Conservation (phyloP, 2,329 filamentous ascomycete genomes). For the Thielaviopsis euricoi region DNA sequence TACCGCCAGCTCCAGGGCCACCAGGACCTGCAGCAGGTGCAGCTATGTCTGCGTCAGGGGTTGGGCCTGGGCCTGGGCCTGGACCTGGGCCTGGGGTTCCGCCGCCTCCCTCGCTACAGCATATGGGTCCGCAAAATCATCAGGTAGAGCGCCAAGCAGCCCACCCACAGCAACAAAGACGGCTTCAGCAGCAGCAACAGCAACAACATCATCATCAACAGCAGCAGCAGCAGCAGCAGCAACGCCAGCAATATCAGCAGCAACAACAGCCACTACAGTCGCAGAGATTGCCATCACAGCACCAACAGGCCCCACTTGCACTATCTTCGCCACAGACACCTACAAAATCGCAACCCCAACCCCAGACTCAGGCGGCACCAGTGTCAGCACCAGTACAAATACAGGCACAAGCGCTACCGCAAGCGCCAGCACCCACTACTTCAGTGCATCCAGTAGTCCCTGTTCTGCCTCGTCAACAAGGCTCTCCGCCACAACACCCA, state of each 20-base stretch:
- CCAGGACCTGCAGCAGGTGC: not conserved
- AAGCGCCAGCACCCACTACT: constrained; percentile 7
- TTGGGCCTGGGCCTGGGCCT: not conserved
- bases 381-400: constrained; percentile 9
- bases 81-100: not conserved
- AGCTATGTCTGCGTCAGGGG: not conserved
- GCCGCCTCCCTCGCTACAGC: not conserved
- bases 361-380: constrained; percentile 13
- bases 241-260: not conserved
- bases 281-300: constrained; percentile 14
- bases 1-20: not conserved
- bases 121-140: not conserved
- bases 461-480: constrained; percentile 17
- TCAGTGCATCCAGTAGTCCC: constrained; percentile 12
- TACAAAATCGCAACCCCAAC: constrained; percentile 13
- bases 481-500: constrained; percentile 16
- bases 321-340: too few relatives aligned
- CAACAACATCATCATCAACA: not conserved
- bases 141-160: not conserved
- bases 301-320: not conserved
- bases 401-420: constrained; percentile 18
- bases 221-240: not conserved
- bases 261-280: constrained; percentile 15
- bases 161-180: not conserved
- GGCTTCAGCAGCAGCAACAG: not conserved